Evolutionary conservation across 164 flowering plant species (phyloP).

Genomic region (Magnolia sinica): DNA sequence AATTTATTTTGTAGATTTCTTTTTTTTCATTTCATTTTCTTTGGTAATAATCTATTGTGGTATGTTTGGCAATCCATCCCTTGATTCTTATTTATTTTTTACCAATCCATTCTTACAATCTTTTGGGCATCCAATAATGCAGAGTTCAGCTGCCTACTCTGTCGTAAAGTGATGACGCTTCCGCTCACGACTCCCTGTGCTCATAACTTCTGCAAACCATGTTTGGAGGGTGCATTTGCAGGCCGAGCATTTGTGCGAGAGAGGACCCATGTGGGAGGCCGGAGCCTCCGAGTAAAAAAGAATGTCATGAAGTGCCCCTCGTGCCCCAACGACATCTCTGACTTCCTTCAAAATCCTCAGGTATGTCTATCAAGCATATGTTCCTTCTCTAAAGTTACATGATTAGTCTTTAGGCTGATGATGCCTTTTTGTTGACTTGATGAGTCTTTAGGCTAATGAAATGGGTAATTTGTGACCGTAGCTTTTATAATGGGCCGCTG

Average conservation of each 20-base stretch:
- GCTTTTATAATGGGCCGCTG: neutral
- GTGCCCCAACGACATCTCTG: conserved; percentile 63
- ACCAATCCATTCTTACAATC: neutral
- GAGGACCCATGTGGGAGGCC: conserved; percentile 54
- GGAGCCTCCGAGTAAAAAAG: conserved; percentile 60
- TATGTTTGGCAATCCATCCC: no score
- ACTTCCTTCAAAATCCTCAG: conserved; percentile 75
- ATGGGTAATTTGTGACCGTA: neutral
- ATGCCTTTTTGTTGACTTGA: neutral
- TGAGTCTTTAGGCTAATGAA: neutral
- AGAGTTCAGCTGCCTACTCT: conserved; percentile 75
- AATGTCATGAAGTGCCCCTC: conserved; percentile 78
- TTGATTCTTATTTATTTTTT: no score
- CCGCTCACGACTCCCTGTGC: conserved; percentile 95
- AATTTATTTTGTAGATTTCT: neutral
- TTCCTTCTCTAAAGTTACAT: neutral
- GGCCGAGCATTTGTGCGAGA: conserved; percentile 56
- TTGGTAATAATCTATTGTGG: neutral
- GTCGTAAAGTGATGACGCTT: conserved; percentile 57
- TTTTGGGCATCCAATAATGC: conserved; percentile 16
- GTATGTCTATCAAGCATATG: conserved; percentile 22
- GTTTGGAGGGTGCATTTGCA: conserved; percentile 69
- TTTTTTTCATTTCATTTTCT: neutral
- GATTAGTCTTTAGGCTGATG: neutral
- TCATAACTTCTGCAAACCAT: conserved; percentile 88